phyloP scores from a whole-genome alignment of 768 basidiomycete genomes.

The Kwoniella pini region DNA sequence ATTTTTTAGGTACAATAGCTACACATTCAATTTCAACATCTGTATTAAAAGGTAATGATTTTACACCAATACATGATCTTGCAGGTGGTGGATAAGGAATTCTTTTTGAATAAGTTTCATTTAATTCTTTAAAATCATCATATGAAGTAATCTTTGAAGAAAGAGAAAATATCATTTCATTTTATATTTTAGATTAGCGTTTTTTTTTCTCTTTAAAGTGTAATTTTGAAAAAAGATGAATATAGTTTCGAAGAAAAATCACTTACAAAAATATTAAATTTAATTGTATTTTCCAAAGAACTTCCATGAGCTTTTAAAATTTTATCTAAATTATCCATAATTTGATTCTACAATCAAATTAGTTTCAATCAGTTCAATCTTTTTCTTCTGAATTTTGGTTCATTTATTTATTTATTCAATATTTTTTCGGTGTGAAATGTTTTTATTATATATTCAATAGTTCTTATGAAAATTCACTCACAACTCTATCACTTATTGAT shows the following conservation, averaged over 20 bases:
- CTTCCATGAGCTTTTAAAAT: slow-evolving; percentile 25
- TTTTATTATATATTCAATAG: no score
- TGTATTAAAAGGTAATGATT: slow-evolving; percentile 60
- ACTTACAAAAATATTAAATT: slow-evolving; percentile 29
- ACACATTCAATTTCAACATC: slow-evolving; percentile 67
- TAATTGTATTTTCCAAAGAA: slow-evolving; percentile 20
- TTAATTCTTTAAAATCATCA: slow-evolving; percentile 18
- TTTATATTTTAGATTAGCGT: no score
- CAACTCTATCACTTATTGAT: slow-evolving; percentile 21
- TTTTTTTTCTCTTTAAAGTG: no score
- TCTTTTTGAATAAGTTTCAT: slow-evolving; percentile 10
- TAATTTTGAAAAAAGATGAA: no score
- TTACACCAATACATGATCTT: slow-evolving; percentile 65
- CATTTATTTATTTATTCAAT: no score
- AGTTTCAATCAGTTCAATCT: no score
- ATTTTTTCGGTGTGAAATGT: no score
- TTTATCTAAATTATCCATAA: slow-evolving; percentile 29
- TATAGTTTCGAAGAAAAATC: not conserved
- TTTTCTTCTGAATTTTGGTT: no score
- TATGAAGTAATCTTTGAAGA: slow-evolving; percentile 25
- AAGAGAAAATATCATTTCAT: no score
- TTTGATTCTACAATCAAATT: slow-evolving; percentile 23
- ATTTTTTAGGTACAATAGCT: slow-evolving; percentile 47
- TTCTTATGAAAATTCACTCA: no score
- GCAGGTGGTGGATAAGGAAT: slow-evolving; percentile 57